A percentile compares a stretch with the other conserved stretches of the same genome.
These are phyloP conservation scores for Hordeum marinum DNA, from an alignment of 176 grass and related monocot species.

Conservation along the genomic window DNA sequence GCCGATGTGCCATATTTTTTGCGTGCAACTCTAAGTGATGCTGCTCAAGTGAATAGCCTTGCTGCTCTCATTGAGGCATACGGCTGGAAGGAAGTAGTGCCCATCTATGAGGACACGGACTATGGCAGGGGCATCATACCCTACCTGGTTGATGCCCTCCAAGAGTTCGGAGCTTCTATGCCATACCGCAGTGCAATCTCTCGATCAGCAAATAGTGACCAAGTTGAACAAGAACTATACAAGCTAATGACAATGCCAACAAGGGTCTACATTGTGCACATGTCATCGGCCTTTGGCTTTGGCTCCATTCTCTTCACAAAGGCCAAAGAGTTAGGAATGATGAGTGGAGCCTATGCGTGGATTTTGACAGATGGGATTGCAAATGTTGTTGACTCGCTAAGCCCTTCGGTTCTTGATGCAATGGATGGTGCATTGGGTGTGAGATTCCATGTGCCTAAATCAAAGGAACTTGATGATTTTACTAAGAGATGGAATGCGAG, in stretches of 20 bases:
- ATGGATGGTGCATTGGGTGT: conserved; percentile 53
- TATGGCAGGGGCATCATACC: conserved; percentile 54
- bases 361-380: conserved; percentile 47
- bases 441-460: conserved; percentile 18
- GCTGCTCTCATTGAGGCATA: conserved; percentile 41
- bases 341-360: conserved; percentile 49
- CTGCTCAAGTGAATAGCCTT: conserved; percentile 28
- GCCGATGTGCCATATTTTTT: conserved; percentile 33
- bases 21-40: conserved; percentile 41
- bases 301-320: conserved; percentile 37
- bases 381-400: conserved; percentile 31
- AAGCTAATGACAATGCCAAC: conserved; percentile 46
- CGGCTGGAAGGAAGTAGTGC: conserved; percentile 46
- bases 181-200: conserved; percentile 36
- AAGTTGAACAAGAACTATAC: conserved; percentile 27
- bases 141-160: conserved; percentile 45
- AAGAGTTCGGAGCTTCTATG: conserved; percentile 28
- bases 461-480: conserved; percentile 24
- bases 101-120: conserved; percentile 49
- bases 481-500: conserved; percentile 38
- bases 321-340: conserved; percentile 48
- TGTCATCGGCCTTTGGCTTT: conserved; percentile 18
- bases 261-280: conserved; percentile 58
- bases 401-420: background rate
- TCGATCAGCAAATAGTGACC: conserved; percentile 1